phyloP scores from a whole-genome alignment of 2,329 filamentous ascomycete genomes.

The Phaeosphaeria sp. region DNA sequence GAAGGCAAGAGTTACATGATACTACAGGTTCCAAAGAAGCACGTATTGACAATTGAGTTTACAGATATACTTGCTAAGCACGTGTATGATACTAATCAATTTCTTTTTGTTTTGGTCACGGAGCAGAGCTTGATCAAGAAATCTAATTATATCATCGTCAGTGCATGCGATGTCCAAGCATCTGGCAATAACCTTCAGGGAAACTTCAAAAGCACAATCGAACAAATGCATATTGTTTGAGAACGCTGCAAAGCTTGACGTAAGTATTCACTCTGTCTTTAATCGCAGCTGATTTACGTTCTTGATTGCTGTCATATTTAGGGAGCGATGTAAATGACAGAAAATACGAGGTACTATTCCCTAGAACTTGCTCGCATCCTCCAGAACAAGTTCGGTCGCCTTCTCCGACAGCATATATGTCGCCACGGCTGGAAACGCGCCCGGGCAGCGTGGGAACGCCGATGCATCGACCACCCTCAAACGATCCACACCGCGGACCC shows the following conservation, averaged over 20 bases:
- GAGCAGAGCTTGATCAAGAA: not conserved
- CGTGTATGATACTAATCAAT: not conserved
- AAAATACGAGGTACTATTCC: not conserved
- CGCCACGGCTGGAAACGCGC: slow-evolving; percentile 59
- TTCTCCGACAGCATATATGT: slow-evolving; percentile 49
- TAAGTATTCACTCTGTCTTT: not conserved
- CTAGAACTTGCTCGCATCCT: slow-evolving; percentile 15
- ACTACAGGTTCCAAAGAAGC: too few relatives aligned
- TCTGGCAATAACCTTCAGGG: not conserved
- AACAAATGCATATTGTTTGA: not conserved
- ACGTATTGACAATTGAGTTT: too few relatives aligned
- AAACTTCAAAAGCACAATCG: not conserved
- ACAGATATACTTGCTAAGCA: not conserved
- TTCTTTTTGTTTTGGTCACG: not conserved
- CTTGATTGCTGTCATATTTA: too few relatives aligned
- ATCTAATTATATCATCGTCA: not conserved
- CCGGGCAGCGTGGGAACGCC: slow-evolving; percentile 47
- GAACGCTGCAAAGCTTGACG: not conserved
- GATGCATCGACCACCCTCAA: slow-evolving; percentile 53
- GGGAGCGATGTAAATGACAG: not conserved
- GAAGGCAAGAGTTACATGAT: not conserved
- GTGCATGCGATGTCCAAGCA: not conserved
- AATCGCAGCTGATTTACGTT: too few relatives aligned
- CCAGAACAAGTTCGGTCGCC: slow-evolving; percentile 25
- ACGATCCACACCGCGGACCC: slow-evolving; percentile 55